Conservation (phyloP, 1,284 basidiomycete species). For the Sporisorium scitamineum region DNA sequence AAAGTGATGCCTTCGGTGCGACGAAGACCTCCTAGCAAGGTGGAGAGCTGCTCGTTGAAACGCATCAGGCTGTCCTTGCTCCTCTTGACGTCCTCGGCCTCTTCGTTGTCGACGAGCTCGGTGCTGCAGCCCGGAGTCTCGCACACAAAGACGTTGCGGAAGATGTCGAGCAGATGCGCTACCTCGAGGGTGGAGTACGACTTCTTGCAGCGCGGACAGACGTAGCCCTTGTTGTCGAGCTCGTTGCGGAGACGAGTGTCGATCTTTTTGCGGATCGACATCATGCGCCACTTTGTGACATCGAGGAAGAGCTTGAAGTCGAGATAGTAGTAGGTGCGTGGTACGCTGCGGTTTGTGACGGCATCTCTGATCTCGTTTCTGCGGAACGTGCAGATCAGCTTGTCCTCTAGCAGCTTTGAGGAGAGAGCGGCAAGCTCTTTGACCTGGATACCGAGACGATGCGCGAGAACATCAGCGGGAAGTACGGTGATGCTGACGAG, state of each 20-base stretch:
- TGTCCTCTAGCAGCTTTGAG: constrained; percentile 85
- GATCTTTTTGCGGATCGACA: constrained; percentile 90
- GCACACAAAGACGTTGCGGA: constrained; percentile 63
- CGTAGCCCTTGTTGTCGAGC: constrained; percentile 93
- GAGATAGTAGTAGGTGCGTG: constrained; percentile 85
- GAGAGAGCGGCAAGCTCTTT: constrained; percentile 94
- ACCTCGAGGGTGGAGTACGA: constrained; percentile 88
- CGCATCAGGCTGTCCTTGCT: constrained; percentile 94
- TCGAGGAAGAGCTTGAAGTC: constrained; percentile 95
- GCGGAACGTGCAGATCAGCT: constrained; percentile 73
- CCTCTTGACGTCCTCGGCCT: constrained; percentile 82
- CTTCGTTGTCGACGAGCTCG: constrained; percentile 91
- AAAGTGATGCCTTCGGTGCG: constrained; percentile 83
- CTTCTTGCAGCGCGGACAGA: constrained; percentile 88
- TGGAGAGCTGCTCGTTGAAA: constrained; percentile 90
- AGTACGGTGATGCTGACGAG: constrained; percentile 88
- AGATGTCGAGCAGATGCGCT: constrained; percentile 81
- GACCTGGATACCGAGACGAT: constrained; percentile 85
- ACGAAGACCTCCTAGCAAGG: constrained; percentile 86
- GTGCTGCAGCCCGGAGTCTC: constrained; percentile 71
- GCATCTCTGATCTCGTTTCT: constrained; percentile 59
- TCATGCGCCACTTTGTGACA: constrained; percentile 95
- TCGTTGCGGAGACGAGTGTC: constrained; percentile 72
- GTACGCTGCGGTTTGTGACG: constrained; percentile 38
- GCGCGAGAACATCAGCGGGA: constrained; percentile 90